Base-by-base conservation (phyloP, 1,284 basidiomycete species). In the Leccinum subrobustum region DNA sequence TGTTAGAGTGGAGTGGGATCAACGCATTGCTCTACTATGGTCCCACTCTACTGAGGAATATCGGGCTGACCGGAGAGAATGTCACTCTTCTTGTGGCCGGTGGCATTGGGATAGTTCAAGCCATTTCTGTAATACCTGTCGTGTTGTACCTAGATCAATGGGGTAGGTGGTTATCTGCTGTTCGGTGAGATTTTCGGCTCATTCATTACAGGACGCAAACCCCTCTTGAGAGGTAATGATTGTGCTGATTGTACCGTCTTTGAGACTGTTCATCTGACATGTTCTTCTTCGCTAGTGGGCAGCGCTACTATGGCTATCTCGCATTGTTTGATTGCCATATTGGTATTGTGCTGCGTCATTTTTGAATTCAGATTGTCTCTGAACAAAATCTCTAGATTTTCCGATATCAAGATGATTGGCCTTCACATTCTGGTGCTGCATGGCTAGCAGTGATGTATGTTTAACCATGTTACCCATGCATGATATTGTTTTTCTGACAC, bases 21-120 rank as follows among this genome's bases (percentile, higher is more conserved):
- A 93, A 92, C 68, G 89, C 90, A 5, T 70, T 93, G 35, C 75
- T 92, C 7, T 93, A 93, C 68, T 93, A 92, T 65, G 91, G 91
- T 0, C 91, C 91, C 1, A 85, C 84, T 1, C 78, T 93, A 14
- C 83, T 92, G 61, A 77, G 73, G 33, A 82, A 77, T 59, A 79
- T 93, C 52, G 91, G 90, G 5, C 66, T 92, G 25, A 79, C 77
- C 16, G 73, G 72, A 35, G 77, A 79, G 56, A 81, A 78, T 1
- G 79, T 83, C 16, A 82, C 84, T 1, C 77, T 93, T 0, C 67
- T 91, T 31, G 86, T 88, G 1, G 84, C 89, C 0, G 91, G 91
- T 25, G 90, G 92, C 0, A 85, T 93, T 64, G 90, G 89, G n/a
- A 82, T 93, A 62, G 83, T 89, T 8, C 90, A 93, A 67, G 85